Conservation (phyloP, 768 basidiomycete genomes). For the Boletellus sp. region DNA sequence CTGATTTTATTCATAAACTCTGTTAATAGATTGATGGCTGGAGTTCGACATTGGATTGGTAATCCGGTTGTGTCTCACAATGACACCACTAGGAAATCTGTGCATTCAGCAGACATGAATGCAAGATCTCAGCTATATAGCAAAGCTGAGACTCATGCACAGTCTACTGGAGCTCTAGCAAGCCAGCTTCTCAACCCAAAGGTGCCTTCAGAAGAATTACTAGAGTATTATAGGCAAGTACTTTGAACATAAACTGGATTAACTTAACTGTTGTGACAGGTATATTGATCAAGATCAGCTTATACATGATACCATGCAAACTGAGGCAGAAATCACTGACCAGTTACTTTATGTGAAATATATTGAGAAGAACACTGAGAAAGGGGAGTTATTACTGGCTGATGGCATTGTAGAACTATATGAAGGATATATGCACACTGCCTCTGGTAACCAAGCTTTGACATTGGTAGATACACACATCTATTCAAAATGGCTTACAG, state of each 20-base stretch:
- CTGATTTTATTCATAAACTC: background rate
- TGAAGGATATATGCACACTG: slow-evolving; percentile 17
- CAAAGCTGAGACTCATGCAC: slow-evolving; percentile 26
- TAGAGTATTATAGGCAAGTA: slow-evolving; percentile 69
- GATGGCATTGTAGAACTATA: slow-evolving; percentile 19
- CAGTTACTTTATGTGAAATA: slow-evolving; percentile 52
- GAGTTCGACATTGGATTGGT: slow-evolving; percentile 75
- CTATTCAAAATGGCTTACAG: slow-evolving; percentile 24
- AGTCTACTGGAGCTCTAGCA: slow-evolving; percentile 59
- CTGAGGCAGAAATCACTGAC: slow-evolving; percentile 54
- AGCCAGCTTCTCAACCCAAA: slow-evolving; percentile 54
- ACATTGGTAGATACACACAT: slow-evolving; percentile 6
- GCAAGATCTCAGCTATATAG: slow-evolving; percentile 27
- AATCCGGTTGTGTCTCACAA: slow-evolving; percentile 42
- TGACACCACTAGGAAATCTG: slow-evolving; percentile 41
- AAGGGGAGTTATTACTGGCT: slow-evolving; percentile 7
- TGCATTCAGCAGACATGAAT: slow-evolving; percentile 25
- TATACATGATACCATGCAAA: slow-evolving; percentile 53
- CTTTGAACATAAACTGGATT: background rate
- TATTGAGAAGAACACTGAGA: slow-evolving; percentile 39
- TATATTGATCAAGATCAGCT: slow-evolving; percentile 76
- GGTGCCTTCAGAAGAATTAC: slow-evolving; percentile 60
- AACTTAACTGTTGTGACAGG: slow-evolving; percentile 31
- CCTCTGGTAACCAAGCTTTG: slow-evolving; percentile 2
- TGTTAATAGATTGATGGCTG: slow-evolving; percentile 61